These are phyloP conservation scores for Blepharisma japonicum DNA, from an alignment of 73 alveolate genomes.

Conservation along the genomic window DNA sequence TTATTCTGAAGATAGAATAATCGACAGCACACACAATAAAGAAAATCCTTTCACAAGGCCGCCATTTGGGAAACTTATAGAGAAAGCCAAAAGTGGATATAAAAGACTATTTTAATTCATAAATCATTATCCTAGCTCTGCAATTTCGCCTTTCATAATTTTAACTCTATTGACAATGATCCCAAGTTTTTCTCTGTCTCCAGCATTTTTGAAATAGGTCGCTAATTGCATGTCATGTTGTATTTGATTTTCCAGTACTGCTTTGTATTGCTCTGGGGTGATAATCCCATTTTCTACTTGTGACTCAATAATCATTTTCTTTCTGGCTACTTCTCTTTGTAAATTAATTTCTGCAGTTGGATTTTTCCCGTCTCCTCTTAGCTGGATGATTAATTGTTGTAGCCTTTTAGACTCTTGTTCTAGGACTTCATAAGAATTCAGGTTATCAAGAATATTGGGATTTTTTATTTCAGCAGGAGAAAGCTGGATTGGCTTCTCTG, in stretches of 20 bases:
- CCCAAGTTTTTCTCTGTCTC: neutral
- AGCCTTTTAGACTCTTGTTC: neutral
- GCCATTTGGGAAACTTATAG: too few species aligned
- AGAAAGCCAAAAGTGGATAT: too few species aligned
- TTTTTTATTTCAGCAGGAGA: neutral
- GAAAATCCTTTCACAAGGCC: too few species aligned
- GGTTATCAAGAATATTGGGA: conserved; percentile 8
- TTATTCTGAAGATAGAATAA: conserved; percentile 45
- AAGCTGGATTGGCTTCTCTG: neutral
- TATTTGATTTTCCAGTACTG: conserved; percentile 1
- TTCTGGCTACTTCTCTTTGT: conserved; percentile 19
- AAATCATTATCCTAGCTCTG: neutral
- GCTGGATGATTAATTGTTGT: neutral
- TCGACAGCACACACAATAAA: too few species aligned
- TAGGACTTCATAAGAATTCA: neutral
- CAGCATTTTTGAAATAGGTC: neutral
- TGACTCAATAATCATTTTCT: conserved; percentile 4
- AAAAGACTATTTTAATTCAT: too few species aligned
- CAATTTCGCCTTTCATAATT: conserved; percentile 22
- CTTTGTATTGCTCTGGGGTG: conserved; percentile 27
- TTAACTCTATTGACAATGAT: neutral
- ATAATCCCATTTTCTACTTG: conserved; percentile 24
- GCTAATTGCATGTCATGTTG: conserved; percentile 24
- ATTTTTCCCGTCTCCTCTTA: conserved; percentile 2
- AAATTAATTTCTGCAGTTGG: neutral